phyloP scores from a whole-genome alignment of 495 filamentous ascomycete species.

The Penicillium mononematosum region DNA sequence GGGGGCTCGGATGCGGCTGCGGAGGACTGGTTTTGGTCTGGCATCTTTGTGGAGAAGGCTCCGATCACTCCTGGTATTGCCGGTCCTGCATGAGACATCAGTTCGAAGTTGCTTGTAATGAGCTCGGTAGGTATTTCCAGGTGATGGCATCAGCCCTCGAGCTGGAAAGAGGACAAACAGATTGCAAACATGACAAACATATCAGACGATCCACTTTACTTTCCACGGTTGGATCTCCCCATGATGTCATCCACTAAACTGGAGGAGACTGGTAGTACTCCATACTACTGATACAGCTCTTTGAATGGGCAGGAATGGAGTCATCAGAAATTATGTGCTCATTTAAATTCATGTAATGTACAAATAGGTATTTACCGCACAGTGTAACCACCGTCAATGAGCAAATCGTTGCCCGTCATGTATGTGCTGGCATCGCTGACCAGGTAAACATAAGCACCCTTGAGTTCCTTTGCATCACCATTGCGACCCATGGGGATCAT shows the following conservation, averaged over 20 bases:
- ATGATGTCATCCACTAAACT: neutral
- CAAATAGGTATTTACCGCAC: conserved; percentile 36
- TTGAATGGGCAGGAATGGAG: neutral
- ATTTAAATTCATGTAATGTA: neutral
- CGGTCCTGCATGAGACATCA: conserved; percentile 34
- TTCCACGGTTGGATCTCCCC: neutral
- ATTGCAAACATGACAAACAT: neutral
- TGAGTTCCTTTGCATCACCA: conserved; percentile 77
- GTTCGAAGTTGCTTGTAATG: neutral
- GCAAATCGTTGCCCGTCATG: conserved; percentile 76
- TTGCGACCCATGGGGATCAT: conserved; percentile 79
- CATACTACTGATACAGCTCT: neutral
- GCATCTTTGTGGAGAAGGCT: conserved; percentile 67
- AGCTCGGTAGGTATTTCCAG: no score
- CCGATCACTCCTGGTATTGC: conserved; percentile 58
- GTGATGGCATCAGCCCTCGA: no score
- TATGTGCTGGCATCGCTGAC: conserved; percentile 75
- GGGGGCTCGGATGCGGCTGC: conserved; percentile 45
- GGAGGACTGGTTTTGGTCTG: conserved; percentile 73
- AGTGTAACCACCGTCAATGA: conserved; percentile 67
- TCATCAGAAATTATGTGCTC: neutral
- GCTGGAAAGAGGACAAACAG: no score
- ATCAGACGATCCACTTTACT: neutral
- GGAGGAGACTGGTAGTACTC: no score
- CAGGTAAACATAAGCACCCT: conserved; percentile 80